Evolutionary conservation across 805 yeast species (phyloP).

Genomic region (Pichia phayaonensis): DNA sequence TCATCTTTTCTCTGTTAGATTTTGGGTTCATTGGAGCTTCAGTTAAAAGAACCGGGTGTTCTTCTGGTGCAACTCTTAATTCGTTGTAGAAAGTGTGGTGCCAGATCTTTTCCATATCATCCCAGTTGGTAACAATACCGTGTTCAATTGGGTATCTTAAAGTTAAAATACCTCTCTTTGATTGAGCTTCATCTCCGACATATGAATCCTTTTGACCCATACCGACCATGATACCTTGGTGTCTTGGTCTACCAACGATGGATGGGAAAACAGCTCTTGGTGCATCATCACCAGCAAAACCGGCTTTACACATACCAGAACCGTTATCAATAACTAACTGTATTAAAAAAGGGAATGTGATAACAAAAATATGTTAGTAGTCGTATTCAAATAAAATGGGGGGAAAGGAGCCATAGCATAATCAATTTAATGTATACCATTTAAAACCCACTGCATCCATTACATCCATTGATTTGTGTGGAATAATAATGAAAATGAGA

Average conservation of each 20-base stretch:
- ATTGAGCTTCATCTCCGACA: constrained; percentile 99
- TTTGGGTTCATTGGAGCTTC: constrained; percentile 99
- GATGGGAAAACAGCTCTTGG: constrained; percentile 99
- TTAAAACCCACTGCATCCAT: neutral
- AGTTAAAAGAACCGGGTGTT: constrained; percentile 97
- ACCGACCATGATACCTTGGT: constrained; percentile 99
- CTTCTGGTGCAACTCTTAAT: constrained; percentile 99
- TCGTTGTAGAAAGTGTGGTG: constrained; percentile 99
- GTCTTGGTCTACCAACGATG: constrained; percentile 99
- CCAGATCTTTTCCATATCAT: constrained; percentile 99
- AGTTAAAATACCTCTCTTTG: constrained; percentile 99
- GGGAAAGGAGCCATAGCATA: neutral
- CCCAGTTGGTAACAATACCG: constrained; percentile 99
- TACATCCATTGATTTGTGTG: neutral
- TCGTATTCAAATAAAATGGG: neutral
- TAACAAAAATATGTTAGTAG: constrained; percentile 2
- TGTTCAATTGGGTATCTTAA: constrained; percentile 99
- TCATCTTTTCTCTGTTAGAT: constrained; percentile 99
- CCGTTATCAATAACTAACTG: constrained; percentile 93
- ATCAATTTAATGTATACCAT: neutral
- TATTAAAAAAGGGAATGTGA: constrained; percentile 9
- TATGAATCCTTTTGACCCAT: constrained; percentile 99
- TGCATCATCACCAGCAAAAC: constrained; percentile 99
- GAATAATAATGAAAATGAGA: neutral
- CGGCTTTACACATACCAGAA: constrained; percentile 99